These are phyloP conservation scores for Leptographium lundbergii DNA, from an alignment of 2,329 filamentous ascomycete genomes.

Conservation along the genomic window DNA sequence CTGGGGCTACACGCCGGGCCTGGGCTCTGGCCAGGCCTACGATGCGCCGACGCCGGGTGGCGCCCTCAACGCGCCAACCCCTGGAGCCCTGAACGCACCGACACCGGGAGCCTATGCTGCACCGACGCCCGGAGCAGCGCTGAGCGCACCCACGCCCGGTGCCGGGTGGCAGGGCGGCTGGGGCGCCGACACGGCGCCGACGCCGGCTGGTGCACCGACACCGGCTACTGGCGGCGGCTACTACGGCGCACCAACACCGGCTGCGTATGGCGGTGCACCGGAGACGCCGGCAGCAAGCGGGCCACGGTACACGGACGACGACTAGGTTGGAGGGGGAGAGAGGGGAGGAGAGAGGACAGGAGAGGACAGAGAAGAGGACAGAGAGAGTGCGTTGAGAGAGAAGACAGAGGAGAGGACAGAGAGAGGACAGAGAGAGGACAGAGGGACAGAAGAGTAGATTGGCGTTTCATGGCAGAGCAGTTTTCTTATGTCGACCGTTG, in stretches of 20 bases:
- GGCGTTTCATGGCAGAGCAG: too few species aligned
- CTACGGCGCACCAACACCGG: constrained; percentile 52
- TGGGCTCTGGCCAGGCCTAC: constrained; percentile 37
- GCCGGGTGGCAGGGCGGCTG: constrained; percentile 47
- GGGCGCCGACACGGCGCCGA: constrained; percentile 52
- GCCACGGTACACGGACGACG: constrained; percentile 41
- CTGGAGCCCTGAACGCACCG: constrained; percentile 52
- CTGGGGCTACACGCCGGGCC: constrained; percentile 46
- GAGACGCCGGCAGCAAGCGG: constrained; percentile 51
- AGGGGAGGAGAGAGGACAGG: neutral
- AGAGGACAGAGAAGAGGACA: neutral
- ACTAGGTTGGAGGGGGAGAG: constrained; percentile 18
- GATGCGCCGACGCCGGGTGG: constrained; percentile 59
- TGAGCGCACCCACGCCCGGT: constrained; percentile 57
- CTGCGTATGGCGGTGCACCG: constrained; percentile 41
- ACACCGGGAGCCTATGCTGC: constrained; percentile 59
- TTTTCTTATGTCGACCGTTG: too few species aligned
- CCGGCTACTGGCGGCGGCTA: constrained; percentile 51
- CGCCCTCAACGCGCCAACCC: constrained; percentile 46
- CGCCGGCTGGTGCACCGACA: constrained; percentile 55
- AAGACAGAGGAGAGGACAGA: too few species aligned
- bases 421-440: too few species aligned
- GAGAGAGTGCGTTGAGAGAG: too few species aligned
- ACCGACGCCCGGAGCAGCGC: constrained; percentile 42
- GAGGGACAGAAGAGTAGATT: too few species aligned